Conservation (phyloP, 2,329 filamentous ascomycete species). For the Sporothrix pseudoabietina region DNA sequence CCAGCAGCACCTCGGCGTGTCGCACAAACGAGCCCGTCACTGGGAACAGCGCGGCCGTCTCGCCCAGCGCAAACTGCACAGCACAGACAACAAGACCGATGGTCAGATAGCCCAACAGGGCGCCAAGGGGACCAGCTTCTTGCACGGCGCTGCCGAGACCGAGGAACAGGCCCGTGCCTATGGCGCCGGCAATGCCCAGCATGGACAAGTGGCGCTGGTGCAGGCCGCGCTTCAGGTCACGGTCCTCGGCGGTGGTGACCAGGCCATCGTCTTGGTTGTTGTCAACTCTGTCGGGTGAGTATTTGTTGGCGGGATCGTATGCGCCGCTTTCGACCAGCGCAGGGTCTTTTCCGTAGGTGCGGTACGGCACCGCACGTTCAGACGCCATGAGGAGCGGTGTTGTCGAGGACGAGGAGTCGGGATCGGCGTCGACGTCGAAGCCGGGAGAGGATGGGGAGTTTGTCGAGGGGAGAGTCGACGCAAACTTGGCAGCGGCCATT, state of each 20-base stretch:
- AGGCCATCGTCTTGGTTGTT: slow-evolving; percentile 8
- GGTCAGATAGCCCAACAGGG: slow-evolving; percentile 68
- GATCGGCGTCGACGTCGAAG: not conserved
- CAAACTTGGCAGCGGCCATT: not conserved
- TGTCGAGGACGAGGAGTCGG: slow-evolving; percentile 1
- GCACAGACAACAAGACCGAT: slow-evolving; percentile 73
- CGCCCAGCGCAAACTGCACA: slow-evolving; percentile 69
- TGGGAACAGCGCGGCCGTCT: slow-evolving; percentile 79
- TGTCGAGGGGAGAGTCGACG: not conserved
- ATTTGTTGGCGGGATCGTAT: not conserved
- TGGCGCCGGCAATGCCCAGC: slow-evolving; percentile 53
- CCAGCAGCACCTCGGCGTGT: slow-evolving; percentile 60
- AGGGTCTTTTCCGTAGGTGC: slow-evolving; percentile 9
- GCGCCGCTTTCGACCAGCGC: not conserved
- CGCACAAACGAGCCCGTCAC: slow-evolving; percentile 72
- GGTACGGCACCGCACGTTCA: not conserved
- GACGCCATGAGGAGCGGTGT: slow-evolving; percentile 20
- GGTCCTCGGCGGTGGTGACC: slow-evolving; percentile 30
- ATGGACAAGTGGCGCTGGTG: slow-evolving; percentile 51
- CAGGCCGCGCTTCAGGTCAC: slow-evolving; percentile 36
- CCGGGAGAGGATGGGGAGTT: not conserved
- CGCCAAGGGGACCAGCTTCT: slow-evolving; percentile 65
- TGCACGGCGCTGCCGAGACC: slow-evolving; percentile 65
- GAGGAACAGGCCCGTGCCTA: slow-evolving; percentile 73
- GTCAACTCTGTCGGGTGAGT: not conserved